Conservation (phyloP, 2,329 filamentous ascomycete genomes). For the Fusarium sp. region DNA sequence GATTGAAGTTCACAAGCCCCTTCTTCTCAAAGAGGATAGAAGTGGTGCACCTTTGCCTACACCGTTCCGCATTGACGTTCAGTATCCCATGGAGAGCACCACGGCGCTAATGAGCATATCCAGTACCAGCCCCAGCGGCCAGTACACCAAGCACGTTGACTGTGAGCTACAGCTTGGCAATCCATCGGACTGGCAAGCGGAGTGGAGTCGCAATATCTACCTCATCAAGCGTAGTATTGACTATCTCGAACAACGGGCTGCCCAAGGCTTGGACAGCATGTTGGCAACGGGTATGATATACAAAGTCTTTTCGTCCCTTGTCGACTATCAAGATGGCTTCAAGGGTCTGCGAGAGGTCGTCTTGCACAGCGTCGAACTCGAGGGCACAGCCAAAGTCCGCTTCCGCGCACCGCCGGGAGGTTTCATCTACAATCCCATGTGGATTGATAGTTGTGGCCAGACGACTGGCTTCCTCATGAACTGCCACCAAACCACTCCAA, state of each 20-base stretch:
- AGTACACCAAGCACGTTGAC: background rate
- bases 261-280: slow-evolving; percentile 35
- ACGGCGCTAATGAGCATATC: slow-evolving; percentile 12
- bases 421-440: slow-evolving; percentile 68
- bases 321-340: slow-evolving; percentile 66
- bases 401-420: slow-evolving; percentile 58
- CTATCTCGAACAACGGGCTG: slow-evolving; percentile 54
- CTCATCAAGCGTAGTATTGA: slow-evolving; percentile 73
- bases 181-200: slow-evolving; percentile 11
- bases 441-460: slow-evolving; percentile 69
- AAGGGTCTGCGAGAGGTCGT: slow-evolving; percentile 69
- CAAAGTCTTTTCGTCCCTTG: slow-evolving; percentile 69
- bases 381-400: slow-evolving; percentile 58
- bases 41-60: background rate
- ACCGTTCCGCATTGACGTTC: slow-evolving; percentile 12
- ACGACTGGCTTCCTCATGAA: slow-evolving; percentile 72
- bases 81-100: slow-evolving; percentile 3
- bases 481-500: slow-evolving; percentile 59
- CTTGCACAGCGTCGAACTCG: slow-evolving; percentile 48
- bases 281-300: slow-evolving; percentile 58
- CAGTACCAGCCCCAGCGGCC: slow-evolving; percentile 6
- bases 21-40: slow-evolving; percentile 11
- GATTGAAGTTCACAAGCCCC: slow-evolving; percentile 14
- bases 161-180: slow-evolving; percentile 1
- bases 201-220: slow-evolving; percentile 52